A percentile compares a stretch with the other conserved stretches of the same genome.
Conservation (phyloP, 2,329 filamentous ascomycete species). For the Hypoxylon rubiginosum region DNA sequence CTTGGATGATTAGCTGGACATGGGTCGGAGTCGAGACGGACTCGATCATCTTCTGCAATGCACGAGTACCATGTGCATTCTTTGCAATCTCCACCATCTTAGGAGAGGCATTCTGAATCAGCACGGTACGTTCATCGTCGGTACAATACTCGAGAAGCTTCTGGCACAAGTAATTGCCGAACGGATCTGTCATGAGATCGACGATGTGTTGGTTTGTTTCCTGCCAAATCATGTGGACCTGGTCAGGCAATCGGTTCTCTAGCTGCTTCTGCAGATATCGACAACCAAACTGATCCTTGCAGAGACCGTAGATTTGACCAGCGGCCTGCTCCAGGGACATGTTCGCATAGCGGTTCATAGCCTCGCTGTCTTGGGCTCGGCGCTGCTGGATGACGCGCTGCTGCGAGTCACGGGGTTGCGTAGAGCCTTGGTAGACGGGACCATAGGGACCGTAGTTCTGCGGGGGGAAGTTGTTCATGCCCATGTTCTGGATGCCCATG, state of each 20-base stretch:
- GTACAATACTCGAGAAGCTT: conserved; percentile 96
- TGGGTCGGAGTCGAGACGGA: conserved; percentile 89
- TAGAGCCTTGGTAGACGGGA: conserved; percentile 63
- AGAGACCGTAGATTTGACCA: conserved; percentile 88
- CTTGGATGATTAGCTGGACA: conserved; percentile 87
- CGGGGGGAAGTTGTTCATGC: conserved; percentile 67
- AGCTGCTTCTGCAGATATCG: conserved; percentile 97
- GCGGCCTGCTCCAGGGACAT: conserved; percentile 83
- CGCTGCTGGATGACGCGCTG: conserved; percentile 81
- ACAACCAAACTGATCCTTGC: conserved; percentile 98
- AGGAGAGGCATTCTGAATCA: conserved; percentile 90
- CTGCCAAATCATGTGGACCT: conserved; percentile 92
- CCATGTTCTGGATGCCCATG: conserved; percentile 77
- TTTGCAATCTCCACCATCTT: conserved; percentile 94
- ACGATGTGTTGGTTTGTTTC: conserved; percentile 95
- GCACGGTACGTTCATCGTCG: conserved; percentile 91
- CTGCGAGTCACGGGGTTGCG: conserved; percentile 78
- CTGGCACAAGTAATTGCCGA: conserved; percentile 99
- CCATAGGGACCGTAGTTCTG: conserved; percentile 72
- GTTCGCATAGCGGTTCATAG: conserved; percentile 85
- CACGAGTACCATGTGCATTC: conserved; percentile 96
- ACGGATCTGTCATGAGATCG: conserved; percentile 98
- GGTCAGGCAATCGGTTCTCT: conserved; percentile 85
- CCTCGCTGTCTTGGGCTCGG: conserved; percentile 79
- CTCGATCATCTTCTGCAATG: conserved; percentile 99